Percentiles rank a stretch among this genome's conserved stretches.
Conservation (phyloP, 2,329 filamentous ascomycete genomes). For the Lasiodiplodia theobromae region DNA sequence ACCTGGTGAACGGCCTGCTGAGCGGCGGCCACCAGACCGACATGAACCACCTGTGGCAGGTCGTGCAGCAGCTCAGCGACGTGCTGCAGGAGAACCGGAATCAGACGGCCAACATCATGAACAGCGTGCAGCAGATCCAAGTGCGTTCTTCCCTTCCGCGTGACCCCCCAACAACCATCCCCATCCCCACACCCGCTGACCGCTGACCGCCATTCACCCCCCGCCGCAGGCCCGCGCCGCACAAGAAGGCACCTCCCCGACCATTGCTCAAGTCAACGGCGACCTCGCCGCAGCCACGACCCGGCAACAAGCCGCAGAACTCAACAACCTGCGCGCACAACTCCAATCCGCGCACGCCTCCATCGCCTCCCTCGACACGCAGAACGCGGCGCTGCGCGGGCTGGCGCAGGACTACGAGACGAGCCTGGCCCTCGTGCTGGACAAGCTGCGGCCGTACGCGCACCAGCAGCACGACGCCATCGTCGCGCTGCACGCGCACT, state of each 20-base stretch:
- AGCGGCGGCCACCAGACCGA: conserved; percentile 51
- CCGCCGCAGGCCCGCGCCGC: conserved; percentile 40
- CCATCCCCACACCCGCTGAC: neutral
- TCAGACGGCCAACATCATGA: conserved; percentile 47
- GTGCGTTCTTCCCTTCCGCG: neutral
- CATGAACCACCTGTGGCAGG: conserved; percentile 52
- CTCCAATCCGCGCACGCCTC: conserved; percentile 40
- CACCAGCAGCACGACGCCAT: conserved; percentile 53
- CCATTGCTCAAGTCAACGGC: conserved; percentile 44
- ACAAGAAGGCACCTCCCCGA: conserved; percentile 42
- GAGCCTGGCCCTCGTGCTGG: conserved; percentile 46
- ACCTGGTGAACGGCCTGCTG: conserved; percentile 48
- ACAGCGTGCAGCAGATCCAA: conserved; percentile 44
- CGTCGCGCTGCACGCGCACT: conserved; percentile 56
- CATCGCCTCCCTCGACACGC: conserved; percentile 38
- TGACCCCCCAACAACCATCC: neutral
- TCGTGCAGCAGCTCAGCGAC: conserved; percentile 50
- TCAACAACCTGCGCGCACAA: conserved; percentile 42
- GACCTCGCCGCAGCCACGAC: conserved; percentile 33
- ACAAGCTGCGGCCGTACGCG: conserved; percentile 46
- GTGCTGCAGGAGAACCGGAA: conserved; percentile 49
- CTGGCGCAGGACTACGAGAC: conserved; percentile 53
- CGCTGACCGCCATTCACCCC: neutral
- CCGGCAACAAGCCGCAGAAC: conserved; percentile 37
- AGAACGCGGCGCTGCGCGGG: conserved; percentile 38